phyloP scores from a whole-genome alignment of 1,284 basidiomycete genomes.

The Irpex sp. region DNA sequence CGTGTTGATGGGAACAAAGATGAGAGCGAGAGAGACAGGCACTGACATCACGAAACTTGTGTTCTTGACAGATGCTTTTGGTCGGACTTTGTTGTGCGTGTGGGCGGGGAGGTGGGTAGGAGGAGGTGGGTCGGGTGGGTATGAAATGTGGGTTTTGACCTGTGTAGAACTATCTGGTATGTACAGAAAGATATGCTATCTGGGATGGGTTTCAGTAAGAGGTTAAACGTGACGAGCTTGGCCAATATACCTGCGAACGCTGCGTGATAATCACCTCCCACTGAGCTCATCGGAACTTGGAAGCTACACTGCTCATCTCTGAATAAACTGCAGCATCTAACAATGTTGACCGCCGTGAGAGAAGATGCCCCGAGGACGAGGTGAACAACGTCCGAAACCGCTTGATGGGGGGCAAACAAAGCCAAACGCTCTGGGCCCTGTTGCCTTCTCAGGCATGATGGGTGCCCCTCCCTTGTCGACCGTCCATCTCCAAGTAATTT shows the following conservation, averaged over 20 bases:
- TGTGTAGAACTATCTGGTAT: too few relatives aligned
- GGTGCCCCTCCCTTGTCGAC: slow-evolving; percentile 6
- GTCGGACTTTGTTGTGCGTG: background rate
- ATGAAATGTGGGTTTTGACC: too few relatives aligned
- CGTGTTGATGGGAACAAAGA: background rate
- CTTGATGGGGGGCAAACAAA: slow-evolving; percentile 11
- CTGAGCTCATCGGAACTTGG: too few relatives aligned
- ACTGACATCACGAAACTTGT: background rate
- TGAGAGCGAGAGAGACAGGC: background rate
- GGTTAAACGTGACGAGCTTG: too few relatives aligned
- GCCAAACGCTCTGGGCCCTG: slow-evolving; percentile 7
- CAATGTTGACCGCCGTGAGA: background rate
- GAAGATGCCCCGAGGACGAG: background rate
- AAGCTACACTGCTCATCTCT: background rate
- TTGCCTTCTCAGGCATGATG: background rate
- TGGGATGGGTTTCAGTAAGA: too few relatives aligned
- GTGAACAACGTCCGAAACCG: background rate
- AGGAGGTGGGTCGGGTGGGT: background rate
- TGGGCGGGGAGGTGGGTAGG: background rate
- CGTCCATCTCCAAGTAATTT: slow-evolving; percentile 10
- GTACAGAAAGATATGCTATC: too few relatives aligned
- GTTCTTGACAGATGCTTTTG: background rate
- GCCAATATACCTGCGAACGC: too few relatives aligned
- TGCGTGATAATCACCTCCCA: too few relatives aligned
- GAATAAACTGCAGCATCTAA: background rate